These are phyloP conservation scores for Ulmus americana DNA, from an alignment of 331 rosid genomes.

Conservation along the genomic window DNA sequence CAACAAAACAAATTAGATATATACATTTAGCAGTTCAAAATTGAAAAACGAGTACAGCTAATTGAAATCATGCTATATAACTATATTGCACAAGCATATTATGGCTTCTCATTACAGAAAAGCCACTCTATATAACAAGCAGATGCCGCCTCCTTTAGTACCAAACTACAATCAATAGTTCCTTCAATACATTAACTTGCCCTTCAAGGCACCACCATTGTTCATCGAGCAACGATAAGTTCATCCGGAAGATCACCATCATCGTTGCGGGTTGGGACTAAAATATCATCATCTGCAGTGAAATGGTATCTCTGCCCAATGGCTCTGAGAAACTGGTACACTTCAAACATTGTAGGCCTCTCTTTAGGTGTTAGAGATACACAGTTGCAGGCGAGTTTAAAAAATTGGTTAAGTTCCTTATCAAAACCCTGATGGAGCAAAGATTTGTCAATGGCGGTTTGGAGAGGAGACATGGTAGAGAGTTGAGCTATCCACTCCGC, in stretches of 20 bases:
- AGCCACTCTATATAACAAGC: too few relatives aligned
- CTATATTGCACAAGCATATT: too few relatives aligned
- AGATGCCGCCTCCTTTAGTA: too few relatives aligned
- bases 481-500: slow-evolving; percentile 68
- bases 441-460: slow-evolving; percentile 50
- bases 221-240: slow-evolving; percentile 61
- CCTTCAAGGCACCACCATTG: too few relatives aligned
- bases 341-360: slow-evolving; percentile 95
- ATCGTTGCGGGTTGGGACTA: slow-evolving; percentile 40
- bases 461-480: slow-evolving; percentile 41
- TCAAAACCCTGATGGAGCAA: slow-evolving; percentile 52
- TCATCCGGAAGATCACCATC: slow-evolving; percentile 36
- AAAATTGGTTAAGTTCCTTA: slow-evolving; percentile 71
- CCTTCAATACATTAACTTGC: too few relatives aligned
- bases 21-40: too few relatives aligned
- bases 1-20: too few relatives aligned
- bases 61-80: too few relatives aligned
- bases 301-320: slow-evolving; percentile 66
- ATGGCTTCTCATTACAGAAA: too few relatives aligned
- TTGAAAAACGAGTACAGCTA: too few relatives aligned
- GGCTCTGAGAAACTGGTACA: slow-evolving; percentile 77
- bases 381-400: slow-evolving; percentile 78
- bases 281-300: slow-evolving; percentile 61
- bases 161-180: too few relatives aligned
- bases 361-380: slow-evolving; percentile 53